A percentile compares a stretch with the other conserved stretches of the same genome.
phyloP scores from a whole-genome alignment of 148 eudicot genomes.

The Heliosperma pusillum region DNA sequence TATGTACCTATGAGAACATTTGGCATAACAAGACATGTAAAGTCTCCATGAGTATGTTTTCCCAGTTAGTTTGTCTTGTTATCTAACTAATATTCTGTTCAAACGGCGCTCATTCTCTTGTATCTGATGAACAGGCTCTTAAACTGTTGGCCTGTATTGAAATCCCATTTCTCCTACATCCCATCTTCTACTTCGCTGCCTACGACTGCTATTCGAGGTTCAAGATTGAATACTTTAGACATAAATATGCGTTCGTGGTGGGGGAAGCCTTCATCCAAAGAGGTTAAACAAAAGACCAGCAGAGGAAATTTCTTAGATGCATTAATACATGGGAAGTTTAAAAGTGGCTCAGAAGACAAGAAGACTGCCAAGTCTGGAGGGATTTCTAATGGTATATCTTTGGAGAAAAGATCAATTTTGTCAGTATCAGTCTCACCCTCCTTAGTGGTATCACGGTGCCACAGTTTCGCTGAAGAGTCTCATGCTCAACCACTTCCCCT shows the following conservation, averaged over 20 bases:
- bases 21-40: no score
- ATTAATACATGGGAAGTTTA: slow-evolving; percentile 52
- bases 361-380: slow-evolving; percentile 40
- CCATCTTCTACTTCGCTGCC: neutral
- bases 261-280: slow-evolving; percentile 76
- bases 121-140: slow-evolving; percentile 18
- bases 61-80: neutral
- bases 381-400: slow-evolving; percentile 42
- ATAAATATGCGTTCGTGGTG: slow-evolving; percentile 83
- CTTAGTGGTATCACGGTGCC: slow-evolving; percentile 73
- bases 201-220: neutral
- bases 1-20: neutral
- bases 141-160: neutral
- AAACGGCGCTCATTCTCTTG: neutral
- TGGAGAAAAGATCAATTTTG: slow-evolving; percentile 39
- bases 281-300: slow-evolving; percentile 56
- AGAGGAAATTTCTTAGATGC: slow-evolving; percentile 63
- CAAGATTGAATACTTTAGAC: neutral
- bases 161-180: neutral
- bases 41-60: neutral
- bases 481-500: slow-evolving; percentile 73
- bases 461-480: slow-evolving; percentile 70
- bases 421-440: slow-evolving; percentile 61
- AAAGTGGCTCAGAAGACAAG: slow-evolving; percentile 51
- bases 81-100: neutral